Percentiles rank a stretch among this genome's conserved stretches.
Conservation (phyloP, 345 rosid genomes). For the Psidium friedrichsthalianum region DNA sequence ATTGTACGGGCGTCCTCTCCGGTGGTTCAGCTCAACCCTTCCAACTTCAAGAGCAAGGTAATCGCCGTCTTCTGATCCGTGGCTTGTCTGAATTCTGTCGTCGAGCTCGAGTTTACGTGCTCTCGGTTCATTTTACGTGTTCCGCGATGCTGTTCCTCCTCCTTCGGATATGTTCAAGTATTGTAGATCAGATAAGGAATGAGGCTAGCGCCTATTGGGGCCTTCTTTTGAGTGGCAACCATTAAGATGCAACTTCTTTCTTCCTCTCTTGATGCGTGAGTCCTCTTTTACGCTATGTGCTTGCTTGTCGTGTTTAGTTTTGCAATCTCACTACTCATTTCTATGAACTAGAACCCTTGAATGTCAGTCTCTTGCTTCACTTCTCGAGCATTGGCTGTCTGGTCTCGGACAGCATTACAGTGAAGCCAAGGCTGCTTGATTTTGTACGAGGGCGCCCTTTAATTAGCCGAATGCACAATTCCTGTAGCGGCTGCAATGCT, state of each 20-base stretch:
- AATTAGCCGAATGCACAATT: neutral
- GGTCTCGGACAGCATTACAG: neutral
- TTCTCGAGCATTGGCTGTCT: neutral
- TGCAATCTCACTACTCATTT: no score
- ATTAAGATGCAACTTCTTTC: no score
- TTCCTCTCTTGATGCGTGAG: neutral
- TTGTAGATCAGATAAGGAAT: neutral
- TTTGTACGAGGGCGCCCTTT: neutral
- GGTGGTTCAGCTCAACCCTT: conserved; percentile 88
- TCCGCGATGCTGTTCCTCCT: neutral
- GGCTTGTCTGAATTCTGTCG: neutral
- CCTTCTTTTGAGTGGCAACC: neutral
- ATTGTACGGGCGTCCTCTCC: conserved; percentile 93
- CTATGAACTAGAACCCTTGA: neutral
- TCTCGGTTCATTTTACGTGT: neutral
- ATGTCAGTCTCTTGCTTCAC: neutral
- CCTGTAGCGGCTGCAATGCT: neutral
- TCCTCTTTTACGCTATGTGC: neutral
- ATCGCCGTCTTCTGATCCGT: neutral
- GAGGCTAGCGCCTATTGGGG: neutral
- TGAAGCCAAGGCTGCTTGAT: neutral
- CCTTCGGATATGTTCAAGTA: neutral
- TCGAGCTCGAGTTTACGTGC: neutral
- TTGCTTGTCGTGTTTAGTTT: neutral
- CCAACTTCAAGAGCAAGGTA: conserved; percentile 98